Evolutionary conservation across 768 basidiomycete species (phyloP).

Genomic region (Gautieria morchelliformis): DNA sequence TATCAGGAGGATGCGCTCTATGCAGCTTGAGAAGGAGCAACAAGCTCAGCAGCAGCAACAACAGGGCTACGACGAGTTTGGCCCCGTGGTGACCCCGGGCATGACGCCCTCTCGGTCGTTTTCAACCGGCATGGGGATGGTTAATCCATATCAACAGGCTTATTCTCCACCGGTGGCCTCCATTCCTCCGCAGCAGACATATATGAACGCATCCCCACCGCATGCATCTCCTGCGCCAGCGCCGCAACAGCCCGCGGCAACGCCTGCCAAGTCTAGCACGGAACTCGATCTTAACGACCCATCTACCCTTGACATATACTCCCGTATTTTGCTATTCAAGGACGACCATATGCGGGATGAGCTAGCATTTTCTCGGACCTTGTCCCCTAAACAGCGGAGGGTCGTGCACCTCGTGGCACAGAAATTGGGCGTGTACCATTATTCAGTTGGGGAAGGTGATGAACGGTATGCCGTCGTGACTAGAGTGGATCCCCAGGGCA

Average conservation of each 20-base stretch:
- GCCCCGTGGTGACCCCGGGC: slow-evolving; percentile 41
- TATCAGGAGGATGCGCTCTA: slow-evolving; percentile 92
- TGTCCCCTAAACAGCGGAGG: slow-evolving; percentile 76
- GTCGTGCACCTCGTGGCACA: slow-evolving; percentile 95
- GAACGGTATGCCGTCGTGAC: slow-evolving; percentile 92
- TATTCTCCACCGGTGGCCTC: slow-evolving; percentile 55
- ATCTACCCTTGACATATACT: slow-evolving; percentile 93
- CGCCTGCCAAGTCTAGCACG: slow-evolving; percentile 41
- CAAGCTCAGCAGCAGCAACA: slow-evolving; percentile 30
- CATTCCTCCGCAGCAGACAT: slow-evolving; percentile 34
- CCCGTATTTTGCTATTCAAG: slow-evolving; percentile 92
- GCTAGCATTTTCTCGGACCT: slow-evolving; percentile 86
- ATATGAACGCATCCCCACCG: slow-evolving; percentile 25
- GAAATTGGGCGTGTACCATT: slow-evolving; percentile 92
- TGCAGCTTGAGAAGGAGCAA: slow-evolving; percentile 87
- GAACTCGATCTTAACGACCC: slow-evolving; percentile 96
- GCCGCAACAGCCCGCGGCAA: slow-evolving; percentile 17
- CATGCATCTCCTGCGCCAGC: slow-evolving; percentile 28
- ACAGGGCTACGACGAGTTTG: slow-evolving; percentile 60
- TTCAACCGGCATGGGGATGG: slow-evolving; percentile 40
- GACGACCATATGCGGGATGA: slow-evolving; percentile 97
- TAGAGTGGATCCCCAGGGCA: slow-evolving; percentile 66
- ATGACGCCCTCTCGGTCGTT: slow-evolving; percentile 46
- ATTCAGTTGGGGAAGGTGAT: slow-evolving; percentile 87
- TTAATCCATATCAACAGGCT: slow-evolving; percentile 40